These are phyloP conservation scores for Vigna unguiculata DNA, from an alignment of 306 rosid species.

Conservation along the genomic window DNA sequence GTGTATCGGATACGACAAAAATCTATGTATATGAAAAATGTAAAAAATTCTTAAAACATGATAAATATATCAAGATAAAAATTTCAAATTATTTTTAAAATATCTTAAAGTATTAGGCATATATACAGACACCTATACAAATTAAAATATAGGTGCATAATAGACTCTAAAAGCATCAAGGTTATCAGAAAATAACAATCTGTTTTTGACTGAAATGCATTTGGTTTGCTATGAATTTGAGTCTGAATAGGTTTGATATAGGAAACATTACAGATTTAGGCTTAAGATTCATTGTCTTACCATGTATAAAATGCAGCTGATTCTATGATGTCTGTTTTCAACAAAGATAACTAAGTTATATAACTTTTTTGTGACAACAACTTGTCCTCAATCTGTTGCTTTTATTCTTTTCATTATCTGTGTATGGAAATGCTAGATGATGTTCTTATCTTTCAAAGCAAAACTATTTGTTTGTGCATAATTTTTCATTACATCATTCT, in stretches of 20 bases:
- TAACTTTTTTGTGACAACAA: not conserved
- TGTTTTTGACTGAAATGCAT: not conserved
- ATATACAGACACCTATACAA: too few relatives aligned
- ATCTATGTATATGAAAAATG: too few relatives aligned
- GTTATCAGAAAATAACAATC: conserved; percentile 4
- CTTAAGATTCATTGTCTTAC: not conserved
- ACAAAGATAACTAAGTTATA: not conserved
- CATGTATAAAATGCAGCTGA: not conserved
- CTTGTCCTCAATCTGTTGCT: not conserved
- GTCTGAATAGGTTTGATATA: not conserved
- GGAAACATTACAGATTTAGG: not conserved
- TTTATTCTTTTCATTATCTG: not conserved
- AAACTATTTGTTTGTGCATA: not conserved
- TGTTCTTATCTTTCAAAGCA: not conserved
- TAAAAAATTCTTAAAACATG: too few relatives aligned
- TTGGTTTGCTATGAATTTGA: not conserved
- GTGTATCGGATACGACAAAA: too few relatives aligned
- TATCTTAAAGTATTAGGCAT: too few relatives aligned
- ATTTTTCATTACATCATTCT: not conserved
- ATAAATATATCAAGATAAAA: too few relatives aligned
- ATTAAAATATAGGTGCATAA: too few relatives aligned
- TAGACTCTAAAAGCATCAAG: not conserved
- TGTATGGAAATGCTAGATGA: not conserved
- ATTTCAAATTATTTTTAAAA: too few relatives aligned
- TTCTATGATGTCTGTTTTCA: not conserved